Evolutionary conservation across 2,329 filamentous ascomycete genomes (phyloP), one percentile per base, ranked within the genome.

Genomic region (Botryotinia globosa): DNA sequence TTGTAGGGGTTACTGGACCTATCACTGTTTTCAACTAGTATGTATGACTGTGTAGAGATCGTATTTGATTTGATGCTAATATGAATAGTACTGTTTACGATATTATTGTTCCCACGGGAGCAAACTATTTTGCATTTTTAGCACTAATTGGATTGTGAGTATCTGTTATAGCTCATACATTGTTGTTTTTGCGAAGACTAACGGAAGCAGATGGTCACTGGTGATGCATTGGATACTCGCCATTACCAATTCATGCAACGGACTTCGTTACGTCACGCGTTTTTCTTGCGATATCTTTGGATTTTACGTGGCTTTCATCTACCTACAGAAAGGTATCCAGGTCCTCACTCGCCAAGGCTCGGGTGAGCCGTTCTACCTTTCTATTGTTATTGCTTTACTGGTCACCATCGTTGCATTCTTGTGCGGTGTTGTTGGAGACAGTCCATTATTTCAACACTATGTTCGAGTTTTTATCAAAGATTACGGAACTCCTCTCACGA

Each of bases 241-340:
- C 66, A 85, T 93, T 72, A 93, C 92, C 18, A 97, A 97, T 81
- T 90, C 93, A 1, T 97, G 94, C 84, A 96, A 97, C 82, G 92
- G 87, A 78, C 85, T 97, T n/a, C 91, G 90, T 79, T 97, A 94
- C 81, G 94, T 97, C 34, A 97, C 94, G 1, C 88, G 93, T 22
- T 97, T 97, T 80, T 94, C 93, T 37, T 97, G 94, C 83, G 94
- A 97, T 81, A 96, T 95, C 78, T 97, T 97, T 77, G 94, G 94
- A 68, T 97, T 97, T 83, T 97, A 97, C 80, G 94, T 97, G 65
- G 94, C 94, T 72, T 94, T 92, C 80, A 95, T 97, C 81, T 97
- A 97, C 80, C 86, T 97, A 32, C 93, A 97, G 80, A 97, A 97
- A 82, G 94, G 94, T 25, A 91, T 97, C 74, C 93, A 97, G 82